phyloP scores from a whole-genome alignment of 1,284 basidiomycete species.

The Omphalotus olearius region DNA sequence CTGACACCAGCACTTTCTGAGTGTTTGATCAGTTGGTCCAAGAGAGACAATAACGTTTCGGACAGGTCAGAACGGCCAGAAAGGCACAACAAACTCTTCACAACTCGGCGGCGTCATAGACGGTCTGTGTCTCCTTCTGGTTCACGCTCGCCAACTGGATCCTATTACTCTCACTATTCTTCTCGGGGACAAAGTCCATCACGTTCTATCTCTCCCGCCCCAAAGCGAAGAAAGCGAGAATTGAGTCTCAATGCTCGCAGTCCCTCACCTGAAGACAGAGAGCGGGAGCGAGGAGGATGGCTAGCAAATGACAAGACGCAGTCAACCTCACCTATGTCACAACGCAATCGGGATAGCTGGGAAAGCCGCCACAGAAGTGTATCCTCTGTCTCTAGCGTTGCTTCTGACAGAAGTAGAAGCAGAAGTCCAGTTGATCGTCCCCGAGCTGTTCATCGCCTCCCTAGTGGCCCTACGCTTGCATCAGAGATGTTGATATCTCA shows the following conservation, averaged over 20 bases:
- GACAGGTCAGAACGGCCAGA: conserved; percentile 26
- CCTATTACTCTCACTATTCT: conserved; percentile 59
- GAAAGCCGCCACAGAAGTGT: conserved; percentile 36
- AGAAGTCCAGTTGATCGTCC: conserved; percentile 44
- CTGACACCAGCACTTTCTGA: conserved; percentile 10
- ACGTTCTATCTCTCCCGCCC: conserved; percentile 46
- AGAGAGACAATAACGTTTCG: conserved; percentile 37
- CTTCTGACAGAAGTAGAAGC: conserved; percentile 51
- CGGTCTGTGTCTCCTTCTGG: conserved; percentile 50
- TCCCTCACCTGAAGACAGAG: neutral
- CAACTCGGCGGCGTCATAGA: conserved; percentile 37
- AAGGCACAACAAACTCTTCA: conserved; percentile 16
- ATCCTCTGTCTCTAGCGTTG: conserved; percentile 46
- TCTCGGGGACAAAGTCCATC: conserved; percentile 63
- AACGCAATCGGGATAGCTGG: conserved; percentile 14
- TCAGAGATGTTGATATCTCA: conserved; percentile 25
- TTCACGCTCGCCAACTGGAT: conserved; percentile 56
- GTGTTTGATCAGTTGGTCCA: conserved; percentile 42
- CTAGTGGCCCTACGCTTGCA: conserved; percentile 25
- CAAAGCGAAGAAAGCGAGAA: conserved; percentile 50
- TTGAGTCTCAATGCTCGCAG: conserved; percentile 32
- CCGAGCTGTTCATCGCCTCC: conserved; percentile 63
- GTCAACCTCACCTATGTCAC: conserved; percentile 36
- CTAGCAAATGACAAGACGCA: conserved; percentile 12
- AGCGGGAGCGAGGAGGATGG: conserved; percentile 2